Conservation (phyloP, 495 filamentous ascomycete species). For the Lasiosphaeria miniovina region DNA sequence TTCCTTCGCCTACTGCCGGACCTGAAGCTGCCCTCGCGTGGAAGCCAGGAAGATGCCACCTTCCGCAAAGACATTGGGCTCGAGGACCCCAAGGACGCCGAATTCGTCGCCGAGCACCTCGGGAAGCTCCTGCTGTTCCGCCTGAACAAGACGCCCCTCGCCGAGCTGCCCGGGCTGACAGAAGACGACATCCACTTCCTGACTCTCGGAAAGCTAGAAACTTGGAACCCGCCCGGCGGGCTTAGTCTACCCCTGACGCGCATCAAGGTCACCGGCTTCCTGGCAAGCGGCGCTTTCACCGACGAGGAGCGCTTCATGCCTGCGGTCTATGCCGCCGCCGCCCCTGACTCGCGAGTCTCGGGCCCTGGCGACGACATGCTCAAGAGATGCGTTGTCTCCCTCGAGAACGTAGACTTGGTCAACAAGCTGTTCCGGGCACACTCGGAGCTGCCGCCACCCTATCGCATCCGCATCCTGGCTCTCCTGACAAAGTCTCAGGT, state of each 20-base stretch:
- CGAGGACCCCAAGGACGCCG: slow-evolving; percentile 59
- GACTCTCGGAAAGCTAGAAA: slow-evolving; percentile 61
- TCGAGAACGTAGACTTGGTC: slow-evolving; percentile 68
- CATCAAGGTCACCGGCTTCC: slow-evolving; percentile 61
- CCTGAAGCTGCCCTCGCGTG: slow-evolving; percentile 69
- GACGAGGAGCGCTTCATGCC: slow-evolving; percentile 80
- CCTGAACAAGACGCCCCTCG: slow-evolving; percentile 31
- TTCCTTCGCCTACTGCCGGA: slow-evolving; percentile 70
- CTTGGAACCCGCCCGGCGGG: slow-evolving; percentile 66
- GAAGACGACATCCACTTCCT: slow-evolving; percentile 73
- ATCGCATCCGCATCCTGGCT: slow-evolving; percentile 71
- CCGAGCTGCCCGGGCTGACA: slow-evolving; percentile 64
- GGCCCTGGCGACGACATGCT: slow-evolving; percentile 79
- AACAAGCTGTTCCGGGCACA: slow-evolving; percentile 67
- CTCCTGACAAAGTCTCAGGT: slow-evolving; percentile 74
- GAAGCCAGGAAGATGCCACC: slow-evolving; percentile 69
- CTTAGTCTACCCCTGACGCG: slow-evolving; percentile 67
- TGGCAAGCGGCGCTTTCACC: slow-evolving; percentile 79
- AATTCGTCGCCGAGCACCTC: slow-evolving; percentile 73
- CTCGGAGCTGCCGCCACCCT: slow-evolving; percentile 62
- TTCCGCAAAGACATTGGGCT: slow-evolving; percentile 66
- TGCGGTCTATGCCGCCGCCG: slow-evolving; percentile 75
- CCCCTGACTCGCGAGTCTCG: slow-evolving; percentile 75
- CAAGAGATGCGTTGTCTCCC: slow-evolving; percentile 66
- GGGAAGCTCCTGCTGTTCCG: slow-evolving; percentile 74